Evolutionary conservation across 305 asterid species (phyloP).

Genomic region (Petunia hybrid): DNA sequence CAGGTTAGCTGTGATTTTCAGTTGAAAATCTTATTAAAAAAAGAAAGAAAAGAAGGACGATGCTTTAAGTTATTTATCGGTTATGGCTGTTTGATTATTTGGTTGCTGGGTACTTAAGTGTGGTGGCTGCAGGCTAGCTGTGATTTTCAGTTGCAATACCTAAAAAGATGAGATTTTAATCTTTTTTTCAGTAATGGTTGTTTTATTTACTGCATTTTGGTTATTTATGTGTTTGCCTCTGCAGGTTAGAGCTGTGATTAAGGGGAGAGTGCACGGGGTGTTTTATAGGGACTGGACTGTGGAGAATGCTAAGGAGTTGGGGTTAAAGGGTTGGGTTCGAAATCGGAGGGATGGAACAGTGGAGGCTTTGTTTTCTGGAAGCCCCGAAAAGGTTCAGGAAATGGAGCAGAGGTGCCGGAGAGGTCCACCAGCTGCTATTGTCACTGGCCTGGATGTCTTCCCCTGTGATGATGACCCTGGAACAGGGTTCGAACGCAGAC

Average conservation of each 20-base stretch:
- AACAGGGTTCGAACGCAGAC: slow-evolving; percentile 62
- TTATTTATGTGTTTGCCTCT: slow-evolving; percentile 25
- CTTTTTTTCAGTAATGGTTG: neutral
- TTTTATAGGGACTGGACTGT: slow-evolving; percentile 90
- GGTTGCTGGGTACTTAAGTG: neutral
- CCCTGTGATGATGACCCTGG: slow-evolving; percentile 78
- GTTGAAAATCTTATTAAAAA: neutral
- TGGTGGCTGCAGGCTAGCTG: neutral
- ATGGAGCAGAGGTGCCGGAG: slow-evolving; percentile 94
- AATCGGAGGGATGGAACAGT: slow-evolving; percentile 87
- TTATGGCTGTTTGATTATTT: neutral
- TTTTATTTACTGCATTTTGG: neutral
- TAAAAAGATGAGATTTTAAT: neutral
- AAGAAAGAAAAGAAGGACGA: neutral
- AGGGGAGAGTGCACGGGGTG: slow-evolving; percentile 94
- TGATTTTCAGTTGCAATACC: neutral
- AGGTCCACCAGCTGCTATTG: slow-evolving; percentile 85
- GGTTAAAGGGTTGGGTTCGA: slow-evolving; percentile 88
- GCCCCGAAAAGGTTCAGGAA: slow-evolving; percentile 71
- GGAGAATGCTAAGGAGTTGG: slow-evolving; percentile 70
- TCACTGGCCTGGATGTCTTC: slow-evolving; percentile 69
- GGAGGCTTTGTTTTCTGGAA: slow-evolving; percentile 86
- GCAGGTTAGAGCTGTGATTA: slow-evolving; percentile 75
- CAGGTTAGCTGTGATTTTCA: neutral
- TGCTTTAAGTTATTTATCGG: neutral